Evolutionary conservation across 305 asterid species (phyloP), one percentile per base, ranked within the genome.

Genomic region (Andrographis paniculata): DNA sequence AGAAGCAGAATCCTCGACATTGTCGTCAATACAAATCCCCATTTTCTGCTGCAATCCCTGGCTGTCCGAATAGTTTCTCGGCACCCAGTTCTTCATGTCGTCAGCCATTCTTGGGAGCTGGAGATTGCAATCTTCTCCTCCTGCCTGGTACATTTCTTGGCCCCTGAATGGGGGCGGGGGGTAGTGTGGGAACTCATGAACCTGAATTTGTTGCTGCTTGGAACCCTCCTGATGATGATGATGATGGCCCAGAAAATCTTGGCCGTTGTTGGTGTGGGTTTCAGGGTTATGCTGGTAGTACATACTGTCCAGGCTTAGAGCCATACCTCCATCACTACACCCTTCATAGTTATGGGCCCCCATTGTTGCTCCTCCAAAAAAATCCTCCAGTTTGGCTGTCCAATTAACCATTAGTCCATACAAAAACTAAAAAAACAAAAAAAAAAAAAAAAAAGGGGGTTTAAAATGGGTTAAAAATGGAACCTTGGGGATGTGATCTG

Each of bases 321-420:
- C 80, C 82, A 75, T 66, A 19, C 72, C 72, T 10, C 78, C 84
- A 30, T 77, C 69, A 66, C 69, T 69, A 48, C 62, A 54, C 24
- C 66, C 63, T 50, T 67, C 85, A 60, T 79, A 77, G 52, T 69
- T 71, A 50, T 74, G 83, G 83, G 73, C 33, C 70, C 78, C 92
- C 84, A 73, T 68, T 38, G 94, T 39, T 46, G 74, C 71, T 30
- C 77, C 91, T 17, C 95, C 92, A 43, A 91, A 80, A 84, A 91
- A 80, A 60, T 82, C 92, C 55, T 81, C 96, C 12, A 83, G 84
- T 54, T 91, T 86, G 5, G 94, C 96, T 16, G 87, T 62, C 19
- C 79, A 63, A 57, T 36, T 62, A 37, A 59, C 70, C 76, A 80
- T 36, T 31, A 78, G 88, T 77, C 51, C 69, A 56, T 42, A 41